Evolutionary conservation across 768 basidiomycete genomes (phyloP).

Genomic region (Kwoniella mangroviensis): DNA sequence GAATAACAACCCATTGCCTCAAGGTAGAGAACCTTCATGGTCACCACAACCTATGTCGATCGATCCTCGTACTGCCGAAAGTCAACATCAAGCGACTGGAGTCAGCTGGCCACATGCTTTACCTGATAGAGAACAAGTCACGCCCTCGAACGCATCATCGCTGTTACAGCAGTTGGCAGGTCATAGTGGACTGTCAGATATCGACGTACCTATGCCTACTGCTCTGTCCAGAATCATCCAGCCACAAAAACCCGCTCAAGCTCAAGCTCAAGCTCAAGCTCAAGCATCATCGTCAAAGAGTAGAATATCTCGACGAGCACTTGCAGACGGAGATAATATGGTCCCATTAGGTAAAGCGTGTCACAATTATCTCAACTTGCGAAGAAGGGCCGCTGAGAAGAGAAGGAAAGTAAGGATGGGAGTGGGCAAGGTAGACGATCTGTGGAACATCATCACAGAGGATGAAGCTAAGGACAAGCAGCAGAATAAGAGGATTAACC

Average conservation of each 20-base stretch:
- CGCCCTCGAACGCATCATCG: conserved; percentile 4
- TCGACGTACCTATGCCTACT: conserved; percentile 25
- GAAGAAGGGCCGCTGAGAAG: conserved; percentile 19
- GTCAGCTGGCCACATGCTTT: conserved; percentile 24
- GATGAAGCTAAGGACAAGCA: not conserved
- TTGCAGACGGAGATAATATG: not conserved
- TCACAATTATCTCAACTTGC: conserved; percentile 33
- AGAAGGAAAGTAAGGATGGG: conserved; percentile 2
- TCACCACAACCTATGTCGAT: conserved; percentile 40
- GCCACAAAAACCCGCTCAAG: not conserved
- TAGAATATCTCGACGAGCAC: not conserved
- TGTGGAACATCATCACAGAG: not conserved
- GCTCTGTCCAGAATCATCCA: conserved; percentile 1
- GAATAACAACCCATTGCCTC: not conserved
- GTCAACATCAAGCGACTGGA: not conserved
- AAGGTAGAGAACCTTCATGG: conserved; percentile 9
- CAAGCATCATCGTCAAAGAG: not conserved
- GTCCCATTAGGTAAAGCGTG: conserved; percentile 41
- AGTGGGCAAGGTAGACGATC: not conserved
- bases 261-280: conserved; percentile 6
- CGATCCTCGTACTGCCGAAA: conserved; percentile 32
- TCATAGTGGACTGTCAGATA: not conserved
- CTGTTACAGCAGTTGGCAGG: not conserved
- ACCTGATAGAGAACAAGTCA: conserved; percentile 12
- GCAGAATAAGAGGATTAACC: not conserved